phyloP scores from a whole-genome alignment of 805 yeast species.

The Nakazawaea ishiwadae region DNA sequence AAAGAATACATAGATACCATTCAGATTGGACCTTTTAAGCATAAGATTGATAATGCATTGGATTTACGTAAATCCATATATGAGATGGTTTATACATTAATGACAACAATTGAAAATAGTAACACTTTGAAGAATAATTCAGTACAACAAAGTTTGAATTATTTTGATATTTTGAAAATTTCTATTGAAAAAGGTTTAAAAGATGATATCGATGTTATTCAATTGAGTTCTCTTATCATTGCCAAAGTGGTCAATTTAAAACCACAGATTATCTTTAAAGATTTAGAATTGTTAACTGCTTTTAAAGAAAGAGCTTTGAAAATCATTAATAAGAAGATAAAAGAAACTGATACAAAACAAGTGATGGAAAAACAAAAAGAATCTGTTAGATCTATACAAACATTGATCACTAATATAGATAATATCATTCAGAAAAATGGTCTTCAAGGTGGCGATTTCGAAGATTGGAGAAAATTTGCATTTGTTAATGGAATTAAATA shows the following conservation, averaged over 20 bases:
- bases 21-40: constrained; percentile 86
- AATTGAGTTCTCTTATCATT: constrained; percentile 44
- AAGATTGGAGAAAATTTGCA: constrained; percentile 11
- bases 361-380: constrained; percentile 57
- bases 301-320: constrained; percentile 34
- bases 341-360: constrained; percentile 63
- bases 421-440: neutral
- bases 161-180: constrained; percentile 30
- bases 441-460: constrained; percentile 1
- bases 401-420: constrained; percentile 7
- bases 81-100: constrained; percentile 59
- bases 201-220: constrained; percentile 60
- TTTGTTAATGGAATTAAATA: constrained; percentile 4
- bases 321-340: constrained; percentile 42
- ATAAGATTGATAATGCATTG: constrained; percentile 72
- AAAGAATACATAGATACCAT: constrained; percentile 57
- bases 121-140: constrained; percentile 10
- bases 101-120: constrained; percentile 27
- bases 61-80: constrained; percentile 68
- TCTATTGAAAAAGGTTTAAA: constrained; percentile 45
- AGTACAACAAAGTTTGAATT: constrained; percentile 22
- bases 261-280: constrained; percentile 18
- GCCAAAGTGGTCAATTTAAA: constrained; percentile 31
- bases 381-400: constrained; percentile 17
- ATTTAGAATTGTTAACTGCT: constrained; percentile 13